These are phyloP conservation scores for Coniferiporia sulphurascens DNA, from an alignment of 1,284 basidiomycete species.

Conservation along the genomic window DNA sequence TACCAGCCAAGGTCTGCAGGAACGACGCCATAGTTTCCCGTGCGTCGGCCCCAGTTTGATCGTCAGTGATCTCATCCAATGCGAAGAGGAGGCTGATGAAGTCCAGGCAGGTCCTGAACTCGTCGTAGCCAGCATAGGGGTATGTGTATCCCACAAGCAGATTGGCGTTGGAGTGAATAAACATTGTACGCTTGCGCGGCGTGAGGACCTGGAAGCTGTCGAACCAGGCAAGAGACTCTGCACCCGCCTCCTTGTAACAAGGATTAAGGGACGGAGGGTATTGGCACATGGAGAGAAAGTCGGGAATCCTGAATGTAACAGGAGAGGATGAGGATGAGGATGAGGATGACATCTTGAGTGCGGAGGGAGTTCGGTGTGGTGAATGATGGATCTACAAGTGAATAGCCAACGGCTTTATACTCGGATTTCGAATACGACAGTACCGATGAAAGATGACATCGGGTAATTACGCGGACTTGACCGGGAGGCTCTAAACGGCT, in stretches of 20 bases:
- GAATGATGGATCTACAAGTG: neutral
- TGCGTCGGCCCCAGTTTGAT: constrained; percentile 54
- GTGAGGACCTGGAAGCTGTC: constrained; percentile 55
- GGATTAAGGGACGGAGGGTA: constrained; percentile 36
- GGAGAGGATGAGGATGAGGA: constrained; percentile 17
- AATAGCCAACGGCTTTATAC: neutral
- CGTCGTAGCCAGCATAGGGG: constrained; percentile 52
- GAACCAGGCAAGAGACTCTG: constrained; percentile 58
- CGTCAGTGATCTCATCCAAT: constrained; percentile 66
- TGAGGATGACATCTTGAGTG: neutral
- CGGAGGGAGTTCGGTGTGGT: neutral
- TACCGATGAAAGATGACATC: too few species aligned
- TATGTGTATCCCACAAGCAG: constrained; percentile 60
- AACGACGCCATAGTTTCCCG: constrained; percentile 48
- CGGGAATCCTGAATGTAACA: constrained; percentile 48
- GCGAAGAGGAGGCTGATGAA: constrained; percentile 65
- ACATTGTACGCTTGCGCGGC: constrained; percentile 55
- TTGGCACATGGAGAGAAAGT: constrained; percentile 39
- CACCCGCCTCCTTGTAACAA: constrained; percentile 48
- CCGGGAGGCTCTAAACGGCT: neutral
- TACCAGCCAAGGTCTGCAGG: constrained; percentile 46
- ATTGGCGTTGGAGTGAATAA: constrained; percentile 55
- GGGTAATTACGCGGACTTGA: too few species aligned
- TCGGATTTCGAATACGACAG: neutral
- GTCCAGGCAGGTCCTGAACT: constrained; percentile 58